These are phyloP conservation scores for Diutina catenulata DNA, from an alignment of 1,139 yeast species.

Conservation along the genomic window DNA sequence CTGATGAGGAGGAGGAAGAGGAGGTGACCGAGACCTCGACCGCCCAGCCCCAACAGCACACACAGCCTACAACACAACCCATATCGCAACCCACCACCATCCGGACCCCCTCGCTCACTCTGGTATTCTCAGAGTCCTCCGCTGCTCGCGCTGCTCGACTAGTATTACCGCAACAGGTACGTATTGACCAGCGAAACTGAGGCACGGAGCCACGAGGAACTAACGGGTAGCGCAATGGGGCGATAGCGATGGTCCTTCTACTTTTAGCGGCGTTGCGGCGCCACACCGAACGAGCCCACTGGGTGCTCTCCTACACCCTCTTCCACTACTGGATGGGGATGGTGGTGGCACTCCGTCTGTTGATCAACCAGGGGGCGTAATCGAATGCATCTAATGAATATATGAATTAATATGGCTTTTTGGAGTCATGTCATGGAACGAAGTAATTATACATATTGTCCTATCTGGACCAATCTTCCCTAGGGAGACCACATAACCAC, in stretches of 20 bases:
- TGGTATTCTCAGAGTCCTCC: too few species aligned
- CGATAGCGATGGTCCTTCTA: not conserved
- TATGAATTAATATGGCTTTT: too few species aligned
- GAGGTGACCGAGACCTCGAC: constrained; percentile 12
- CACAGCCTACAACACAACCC: too few species aligned
- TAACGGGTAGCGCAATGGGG: not conserved
- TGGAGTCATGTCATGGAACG: too few species aligned
- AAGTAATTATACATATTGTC: too few species aligned
- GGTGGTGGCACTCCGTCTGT: too few species aligned
- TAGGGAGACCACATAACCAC: too few species aligned
- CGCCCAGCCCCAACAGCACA: not conserved
- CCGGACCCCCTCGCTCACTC: too few species aligned
- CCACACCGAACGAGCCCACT: not conserved
- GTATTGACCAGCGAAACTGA: not conserved
- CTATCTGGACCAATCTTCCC: too few species aligned
- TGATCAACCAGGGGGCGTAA: too few species aligned
- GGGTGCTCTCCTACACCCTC: not conserved
- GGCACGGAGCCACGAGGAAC: too few species aligned
- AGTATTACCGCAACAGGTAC: not conserved
- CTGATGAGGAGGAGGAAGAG: constrained; percentile 11
- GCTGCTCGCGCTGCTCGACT: not conserved
- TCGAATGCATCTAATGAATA: too few species aligned
- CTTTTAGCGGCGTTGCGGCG: not conserved
- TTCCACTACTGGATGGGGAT: not conserved
- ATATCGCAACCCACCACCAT: not conserved